A percentile compares a stretch with the other conserved stretches of the same genome.
phyloP scores from a whole-genome alignment of 805 yeast species.

The Candida namnaoensis region DNA sequence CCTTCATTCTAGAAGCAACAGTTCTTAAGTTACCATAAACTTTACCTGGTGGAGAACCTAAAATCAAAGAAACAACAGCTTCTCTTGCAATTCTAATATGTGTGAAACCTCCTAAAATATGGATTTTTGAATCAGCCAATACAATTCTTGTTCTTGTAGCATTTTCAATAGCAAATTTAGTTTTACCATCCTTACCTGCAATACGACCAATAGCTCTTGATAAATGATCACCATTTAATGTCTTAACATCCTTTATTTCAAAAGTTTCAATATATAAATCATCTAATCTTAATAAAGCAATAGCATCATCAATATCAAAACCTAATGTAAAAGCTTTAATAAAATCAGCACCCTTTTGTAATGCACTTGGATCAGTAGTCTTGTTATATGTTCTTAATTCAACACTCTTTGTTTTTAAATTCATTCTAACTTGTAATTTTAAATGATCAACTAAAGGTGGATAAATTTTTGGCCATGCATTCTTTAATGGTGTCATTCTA shows the following conservation, averaged over 20 bases:
- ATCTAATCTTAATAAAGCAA: constrained; percentile 87
- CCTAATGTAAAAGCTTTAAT: constrained; percentile 93
- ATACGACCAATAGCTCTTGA: constrained; percentile 99
- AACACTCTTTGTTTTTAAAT: constrained; percentile 76
- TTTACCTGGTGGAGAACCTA: constrained; percentile 98
- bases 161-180: constrained; percentile 96
- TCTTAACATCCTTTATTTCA: constrained; percentile 94
- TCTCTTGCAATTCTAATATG: constrained; percentile 99
- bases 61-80: constrained; percentile 86
- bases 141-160: constrained; percentile 98
- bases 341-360: constrained; percentile 97
- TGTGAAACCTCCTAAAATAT: constrained; percentile 93
- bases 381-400: constrained; percentile 74
- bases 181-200: constrained; percentile 99
- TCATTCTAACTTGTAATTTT: constrained; percentile 94
- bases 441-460: constrained; percentile 94
- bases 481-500: constrained; percentile 89
- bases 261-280: constrained; percentile 96
- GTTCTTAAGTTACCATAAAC: constrained; percentile 96
- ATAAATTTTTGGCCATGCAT: constrained; percentile 87
- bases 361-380: constrained; percentile 87
- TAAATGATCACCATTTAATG: constrained; percentile 90
- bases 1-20: constrained; percentile 95
- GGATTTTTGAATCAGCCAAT: constrained; percentile 93
- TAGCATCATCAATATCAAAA: constrained; percentile 94